Percentiles rank a stretch among this genome's conserved stretches.
phyloP scores from a whole-genome alignment of 352 stramenopile genomes.

The Pythium phragmitis region DNA sequence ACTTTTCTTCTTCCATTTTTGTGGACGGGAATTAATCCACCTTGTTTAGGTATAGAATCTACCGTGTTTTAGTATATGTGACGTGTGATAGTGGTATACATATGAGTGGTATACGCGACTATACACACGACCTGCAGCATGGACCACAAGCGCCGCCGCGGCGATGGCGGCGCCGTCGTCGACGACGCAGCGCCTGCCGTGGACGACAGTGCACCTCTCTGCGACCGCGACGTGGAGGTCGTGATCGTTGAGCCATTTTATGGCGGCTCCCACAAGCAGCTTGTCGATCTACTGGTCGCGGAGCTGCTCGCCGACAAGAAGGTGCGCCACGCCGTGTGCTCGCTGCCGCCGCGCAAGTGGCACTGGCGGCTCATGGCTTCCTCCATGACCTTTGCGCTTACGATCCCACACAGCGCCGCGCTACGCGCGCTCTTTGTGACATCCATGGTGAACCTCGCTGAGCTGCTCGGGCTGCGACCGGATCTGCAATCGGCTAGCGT shows the following conservation, averaged over 20 bases:
- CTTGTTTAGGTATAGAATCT: constrained; percentile 1
- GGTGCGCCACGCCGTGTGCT: constrained; percentile 27
- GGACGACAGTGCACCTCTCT: neutral
- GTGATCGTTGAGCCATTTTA: constrained; percentile 42
- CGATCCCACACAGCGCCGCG: constrained; percentile 22
- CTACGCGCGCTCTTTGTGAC: constrained; percentile 43
- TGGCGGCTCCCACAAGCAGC: constrained; percentile 51
- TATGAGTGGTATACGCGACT: neutral
- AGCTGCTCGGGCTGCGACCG: constrained; percentile 38
- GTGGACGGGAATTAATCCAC: neutral
- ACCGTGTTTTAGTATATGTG: constrained; percentile 8
- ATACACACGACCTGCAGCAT: constrained; percentile 2
- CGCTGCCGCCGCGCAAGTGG: constrained; percentile 48
- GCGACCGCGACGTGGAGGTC: constrained; percentile 19
- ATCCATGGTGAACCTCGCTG: constrained; percentile 43
- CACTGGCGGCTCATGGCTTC: constrained; percentile 45
- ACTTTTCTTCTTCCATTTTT: constrained; percentile 15
- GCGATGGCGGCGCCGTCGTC: neutral
- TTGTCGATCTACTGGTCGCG: constrained; percentile 39
- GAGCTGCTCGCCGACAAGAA: constrained; percentile 24
- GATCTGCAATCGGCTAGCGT: constrained; percentile 26
- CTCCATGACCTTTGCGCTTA: constrained; percentile 29
- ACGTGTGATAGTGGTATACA: constrained; percentile 5
- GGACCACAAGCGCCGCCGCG: constrained; percentile 23
- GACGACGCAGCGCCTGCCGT: neutral